Percentiles rank a stretch among this genome's conserved stretches.
Evolutionary conservation across 1,139 yeast species (phyloP).

Genomic region (Hemisphaericaspora xylanilytica): DNA sequence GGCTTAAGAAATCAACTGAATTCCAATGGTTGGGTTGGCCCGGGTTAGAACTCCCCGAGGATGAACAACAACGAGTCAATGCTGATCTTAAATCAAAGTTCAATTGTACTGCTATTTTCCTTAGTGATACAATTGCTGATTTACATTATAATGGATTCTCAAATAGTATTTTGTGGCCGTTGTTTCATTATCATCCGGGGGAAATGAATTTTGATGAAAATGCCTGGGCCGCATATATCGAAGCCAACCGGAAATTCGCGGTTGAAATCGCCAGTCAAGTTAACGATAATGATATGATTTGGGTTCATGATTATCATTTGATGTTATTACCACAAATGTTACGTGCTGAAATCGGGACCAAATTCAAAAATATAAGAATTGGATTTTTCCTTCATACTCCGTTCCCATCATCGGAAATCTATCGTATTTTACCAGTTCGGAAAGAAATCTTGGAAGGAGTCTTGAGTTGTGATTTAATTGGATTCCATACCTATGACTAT

Average conservation of each 20-base stretch:
- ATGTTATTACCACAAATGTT: constrained; percentile 94
- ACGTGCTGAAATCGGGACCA: constrained; percentile 55
- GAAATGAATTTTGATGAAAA: constrained; percentile 97
- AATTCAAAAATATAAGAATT: constrained; percentile 59
- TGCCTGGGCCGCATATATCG: constrained; percentile 97
- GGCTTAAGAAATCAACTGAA: constrained; percentile 77
- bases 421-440: constrained; percentile 92
- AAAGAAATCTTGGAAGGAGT: constrained; percentile 90
- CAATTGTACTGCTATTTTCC: constrained; percentile 86
- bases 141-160: constrained; percentile 95
- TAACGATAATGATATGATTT: constrained; percentile 81
- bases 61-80: constrained; percentile 68
- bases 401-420: constrained; percentile 95
- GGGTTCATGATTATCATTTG: constrained; percentile 98
- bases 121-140: constrained; percentile 88
- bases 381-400: constrained; percentile 98
- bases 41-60: constrained; percentile 77
- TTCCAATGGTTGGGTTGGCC: constrained; percentile 99
- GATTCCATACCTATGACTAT: constrained; percentile 98
- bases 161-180: constrained; percentile 91
- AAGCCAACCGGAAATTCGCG: constrained; percentile 87
- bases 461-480: constrained; percentile 88
- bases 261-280: constrained; percentile 67
- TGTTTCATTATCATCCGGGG: constrained; percentile 98
- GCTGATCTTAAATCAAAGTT: constrained; percentile 71